Base-by-base conservation (phyloP, 129 eudicot genomes). In the Scalesia atractyloides region DNA sequence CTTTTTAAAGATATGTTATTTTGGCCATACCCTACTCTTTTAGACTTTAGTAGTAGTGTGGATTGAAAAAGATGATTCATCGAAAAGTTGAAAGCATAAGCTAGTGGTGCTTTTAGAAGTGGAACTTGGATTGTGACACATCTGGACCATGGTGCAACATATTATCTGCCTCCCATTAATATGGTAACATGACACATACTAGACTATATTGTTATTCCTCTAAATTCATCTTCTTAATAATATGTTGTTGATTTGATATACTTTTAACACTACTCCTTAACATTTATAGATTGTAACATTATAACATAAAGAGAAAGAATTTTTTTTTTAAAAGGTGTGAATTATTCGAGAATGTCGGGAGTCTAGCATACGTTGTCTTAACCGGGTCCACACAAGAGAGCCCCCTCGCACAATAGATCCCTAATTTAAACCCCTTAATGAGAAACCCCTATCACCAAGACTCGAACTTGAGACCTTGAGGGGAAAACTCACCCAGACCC, bases 101-200 rank as follows among this genome's bases (percentile, higher is more conserved):
- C 43, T 64, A 74, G 79, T 84, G 83, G 77, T 84, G 74, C 81
- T 81, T 80, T 80, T 66, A 73, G 75, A 80, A 73, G 83, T 67
- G 83, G 75, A 41, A 73, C 58, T 58, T 67, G 76, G 76, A 77
- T 62, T 62, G 72, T 69, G 66, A 70, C 76, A 33, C 76, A 13
- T 77, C 49, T 70, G 76, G 82, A 70, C 73, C 75, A 66, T 66
- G 66, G 67, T 66, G 58, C 67, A 75, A 61, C 80, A 69, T 77
- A 49, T 69, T 77, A 24, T 24, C 50, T 69, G 22, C 81, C 63
- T 69, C 61, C 56, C 47, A 77, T 68, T 39, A 69, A 43, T 75
- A 57, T 66, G 65, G 34, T 43, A 72, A 50, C 57, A 66, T 24
- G 43, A 53, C 56, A 36, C 13, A 75, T 75, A 26, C 5, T 6